Evolutionary conservation across 1,139 yeast species (phyloP).

Genomic region (Torulaspora globosa): DNA sequence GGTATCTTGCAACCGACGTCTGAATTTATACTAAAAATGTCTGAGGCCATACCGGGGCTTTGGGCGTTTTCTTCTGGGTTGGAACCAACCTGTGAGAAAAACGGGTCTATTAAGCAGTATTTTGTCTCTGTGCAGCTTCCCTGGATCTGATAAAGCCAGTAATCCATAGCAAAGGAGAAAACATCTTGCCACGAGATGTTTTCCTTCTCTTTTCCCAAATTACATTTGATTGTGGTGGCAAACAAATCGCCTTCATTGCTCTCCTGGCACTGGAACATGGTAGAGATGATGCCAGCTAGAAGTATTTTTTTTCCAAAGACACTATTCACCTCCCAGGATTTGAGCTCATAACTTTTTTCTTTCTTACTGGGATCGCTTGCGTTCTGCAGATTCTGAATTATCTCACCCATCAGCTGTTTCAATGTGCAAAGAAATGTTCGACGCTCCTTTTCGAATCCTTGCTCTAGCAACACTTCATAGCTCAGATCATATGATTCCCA

Average conservation of each 20-base stretch:
- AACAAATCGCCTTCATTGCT: constrained; percentile 20
- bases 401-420: constrained; percentile 52
- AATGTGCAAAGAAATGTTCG: constrained; percentile 51
- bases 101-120: constrained; percentile 15
- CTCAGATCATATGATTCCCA: constrained; percentile 56
- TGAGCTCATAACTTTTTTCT: not conserved
- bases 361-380: constrained; percentile 1
- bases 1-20: constrained; percentile 49
- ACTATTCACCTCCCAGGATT: constrained; percentile 21
- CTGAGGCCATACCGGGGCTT: not conserved
- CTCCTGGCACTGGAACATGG: constrained; percentile 72
- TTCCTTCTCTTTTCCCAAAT: constrained; percentile 41
- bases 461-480: constrained; percentile 26
- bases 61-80: not conserved
- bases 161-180: constrained; percentile 57
- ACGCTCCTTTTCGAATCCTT: constrained; percentile 25
- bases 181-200: constrained; percentile 61
- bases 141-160: constrained; percentile 43
- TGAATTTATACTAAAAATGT: constrained; percentile 14
- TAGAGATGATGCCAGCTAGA: constrained; percentile 65
- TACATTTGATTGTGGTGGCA: constrained; percentile 53
- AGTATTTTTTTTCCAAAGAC: constrained; percentile 59
- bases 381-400: constrained; percentile 35
- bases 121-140: constrained; percentile 18
- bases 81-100: not conserved